Conservation (phyloP, 441 rosid species). For the Biscutella laevigata region DNA sequence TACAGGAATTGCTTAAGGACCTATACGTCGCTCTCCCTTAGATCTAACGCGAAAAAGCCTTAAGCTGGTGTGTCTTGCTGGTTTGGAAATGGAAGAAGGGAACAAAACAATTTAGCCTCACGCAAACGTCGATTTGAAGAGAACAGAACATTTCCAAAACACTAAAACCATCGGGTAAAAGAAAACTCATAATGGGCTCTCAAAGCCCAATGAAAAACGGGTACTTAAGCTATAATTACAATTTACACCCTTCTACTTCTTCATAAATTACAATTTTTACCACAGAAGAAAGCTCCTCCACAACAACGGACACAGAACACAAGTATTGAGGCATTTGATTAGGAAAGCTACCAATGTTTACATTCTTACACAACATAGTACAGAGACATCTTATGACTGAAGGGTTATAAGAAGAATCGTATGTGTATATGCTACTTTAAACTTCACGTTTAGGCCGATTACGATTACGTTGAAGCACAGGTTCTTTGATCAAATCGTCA, state of each 20-base stretch:
- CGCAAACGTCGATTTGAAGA: constrained; percentile 14
- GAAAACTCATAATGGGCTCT: constrained; percentile 8
- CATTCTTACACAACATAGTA: constrained; percentile 7
- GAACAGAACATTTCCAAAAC: background rate
- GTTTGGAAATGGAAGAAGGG: constrained; percentile 5
- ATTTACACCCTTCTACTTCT: too few relatives aligned
- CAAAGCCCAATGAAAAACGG: background rate
- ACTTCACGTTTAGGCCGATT: constrained; percentile 72
- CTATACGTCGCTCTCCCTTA: constrained; percentile 19
- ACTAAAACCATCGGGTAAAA: background rate
- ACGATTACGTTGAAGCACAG: constrained; percentile 42
- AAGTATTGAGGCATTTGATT: background rate
- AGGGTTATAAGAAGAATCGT: constrained; percentile 14
- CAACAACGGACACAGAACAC: background rate
- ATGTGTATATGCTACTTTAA: constrained; percentile 13
- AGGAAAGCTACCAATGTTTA: constrained; percentile 15
- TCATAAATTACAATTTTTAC: background rate
- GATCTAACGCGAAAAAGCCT: constrained; percentile 25
- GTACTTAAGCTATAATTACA: too few relatives aligned
- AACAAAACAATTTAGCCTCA: constrained; percentile 11
- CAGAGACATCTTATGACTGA: background rate
- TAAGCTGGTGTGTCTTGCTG: constrained; percentile 20
- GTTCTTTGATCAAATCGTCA: constrained; percentile 43
- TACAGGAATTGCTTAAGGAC: background rate
- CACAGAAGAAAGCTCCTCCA: background rate